These are phyloP conservation scores for Boletus reticulatus DNA, from an alignment of 768 basidiomycete genomes.

Conservation along the genomic window DNA sequence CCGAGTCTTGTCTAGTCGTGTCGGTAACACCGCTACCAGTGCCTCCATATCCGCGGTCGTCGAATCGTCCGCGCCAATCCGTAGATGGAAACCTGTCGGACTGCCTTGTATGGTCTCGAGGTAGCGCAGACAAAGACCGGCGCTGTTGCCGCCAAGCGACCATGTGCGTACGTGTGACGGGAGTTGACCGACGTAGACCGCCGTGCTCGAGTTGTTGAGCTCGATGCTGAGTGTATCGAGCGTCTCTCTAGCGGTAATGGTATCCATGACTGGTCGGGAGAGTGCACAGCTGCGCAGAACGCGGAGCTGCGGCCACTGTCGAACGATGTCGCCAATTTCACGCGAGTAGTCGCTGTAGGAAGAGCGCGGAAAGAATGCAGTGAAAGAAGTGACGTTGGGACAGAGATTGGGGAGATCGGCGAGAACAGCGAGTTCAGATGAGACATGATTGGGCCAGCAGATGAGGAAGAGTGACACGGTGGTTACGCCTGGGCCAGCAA, in stretches of 20 bases:
- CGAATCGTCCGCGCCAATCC: constrained; percentile 28
- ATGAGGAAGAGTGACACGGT: constrained; percentile 20
- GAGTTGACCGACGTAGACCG: constrained; percentile 17
- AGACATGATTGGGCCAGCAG: constrained; percentile 24
- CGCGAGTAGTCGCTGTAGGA: constrained; percentile 26
- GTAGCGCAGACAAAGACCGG: constrained; percentile 20
- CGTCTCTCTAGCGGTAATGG: constrained; percentile 1
- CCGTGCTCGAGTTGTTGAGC: constrained; percentile 24
- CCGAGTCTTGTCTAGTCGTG: constrained; percentile 9
- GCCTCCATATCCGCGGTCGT: constrained; percentile 14
- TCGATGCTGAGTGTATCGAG: constrained; percentile 26
- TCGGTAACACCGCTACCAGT: constrained; percentile 8
- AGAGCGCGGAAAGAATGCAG: constrained; percentile 24
- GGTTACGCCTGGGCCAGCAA: constrained; percentile 20
- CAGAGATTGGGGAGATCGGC: constrained; percentile 18
- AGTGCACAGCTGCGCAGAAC: constrained; percentile 19
- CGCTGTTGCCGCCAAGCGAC: constrained; percentile 25
- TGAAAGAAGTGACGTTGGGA: constrained; percentile 28
- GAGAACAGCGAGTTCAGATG: constrained; percentile 21
- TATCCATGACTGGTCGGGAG: constrained; percentile 21
- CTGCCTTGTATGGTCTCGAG: constrained; percentile 17
- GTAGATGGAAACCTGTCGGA: constrained; percentile 17
- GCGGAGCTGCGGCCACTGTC: constrained; percentile 18
- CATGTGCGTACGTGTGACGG: constrained; percentile 17
- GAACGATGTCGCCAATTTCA: constrained; percentile 25